phyloP scores from a whole-genome alignment of 192 early-diverging fungal genomes.

The Backusella westeae region DNA sequence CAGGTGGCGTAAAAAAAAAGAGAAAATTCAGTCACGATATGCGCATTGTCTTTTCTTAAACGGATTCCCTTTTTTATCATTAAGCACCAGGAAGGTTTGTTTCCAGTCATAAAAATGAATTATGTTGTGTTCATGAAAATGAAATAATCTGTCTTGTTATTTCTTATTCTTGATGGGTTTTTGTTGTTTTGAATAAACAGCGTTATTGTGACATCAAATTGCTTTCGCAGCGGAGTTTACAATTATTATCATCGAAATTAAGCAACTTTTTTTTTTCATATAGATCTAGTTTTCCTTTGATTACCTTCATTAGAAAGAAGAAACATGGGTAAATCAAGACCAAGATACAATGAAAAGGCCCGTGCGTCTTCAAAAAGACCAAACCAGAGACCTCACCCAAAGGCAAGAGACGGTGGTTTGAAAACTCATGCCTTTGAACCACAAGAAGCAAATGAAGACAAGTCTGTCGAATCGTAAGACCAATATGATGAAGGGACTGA shows the following conservation, averaged over 20 bases:
- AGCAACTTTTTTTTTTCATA: not conserved
- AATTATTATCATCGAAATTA: not conserved
- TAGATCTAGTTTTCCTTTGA: not conserved
- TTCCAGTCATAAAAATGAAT: too few relatives aligned
- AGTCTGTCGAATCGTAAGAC: not conserved
- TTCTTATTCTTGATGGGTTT: not conserved
- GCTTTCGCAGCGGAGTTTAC: not conserved
- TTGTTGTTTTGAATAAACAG: not conserved
- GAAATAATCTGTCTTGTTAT: too few relatives aligned
- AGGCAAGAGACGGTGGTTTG: conserved; percentile 51
- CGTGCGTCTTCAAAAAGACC: conserved; percentile 43
- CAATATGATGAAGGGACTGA: not conserved
- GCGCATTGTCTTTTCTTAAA: not conserved
- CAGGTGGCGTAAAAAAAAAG: not conserved
- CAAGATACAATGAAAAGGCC: conserved; percentile 58
- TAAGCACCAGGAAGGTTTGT: not conserved
- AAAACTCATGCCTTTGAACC: conserved; percentile 27
- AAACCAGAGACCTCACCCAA: conserved; percentile 43
- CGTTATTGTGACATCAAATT: not conserved
- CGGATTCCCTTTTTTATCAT: not conserved
- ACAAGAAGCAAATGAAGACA: not conserved
- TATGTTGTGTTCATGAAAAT: too few relatives aligned
- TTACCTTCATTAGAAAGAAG: not conserved
- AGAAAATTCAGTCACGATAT: not conserved
- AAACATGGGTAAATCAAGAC: conserved; percentile 50